Base-by-base conservation (phyloP, 805 yeast species). In the Wickerhamiella musiphila region DNA sequence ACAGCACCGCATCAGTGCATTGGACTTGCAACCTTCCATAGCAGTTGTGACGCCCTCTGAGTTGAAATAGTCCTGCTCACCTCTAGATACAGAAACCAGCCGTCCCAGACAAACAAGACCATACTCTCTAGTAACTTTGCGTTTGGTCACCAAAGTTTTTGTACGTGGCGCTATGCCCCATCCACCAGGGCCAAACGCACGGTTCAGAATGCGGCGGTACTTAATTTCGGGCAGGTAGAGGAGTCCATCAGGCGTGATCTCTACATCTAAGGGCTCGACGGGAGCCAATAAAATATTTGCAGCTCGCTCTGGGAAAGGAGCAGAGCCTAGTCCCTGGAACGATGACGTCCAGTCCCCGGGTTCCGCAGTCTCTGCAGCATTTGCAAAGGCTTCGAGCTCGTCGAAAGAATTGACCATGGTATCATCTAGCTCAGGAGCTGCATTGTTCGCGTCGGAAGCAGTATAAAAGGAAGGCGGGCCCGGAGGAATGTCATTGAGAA, bases 131-230 rank as follows among this genome's bases (percentile, higher is more conserved):
- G 94, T 81, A 20, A 90, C 73, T 31, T 72, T 64, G 39, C 67
- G 71, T 19, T 72, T 66, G 2, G 93, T 76, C 20, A 90, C 70
- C 33, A 70, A 60, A 1, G 93, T 77, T 41, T 78, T 86, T 0
- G 93, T 73, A 35, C 98, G 61, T 8, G 98, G 96, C 1, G 92
- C 94, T 35, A 90, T 60, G 1, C 96, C 96, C 98, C 98, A 90
- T 2, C 93, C 95, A 18, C 98, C 98, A 5, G 98, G 94, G 3
- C 98, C 98, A 60, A 90, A 86, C 0, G 96, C 92, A 23, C 65
- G 64, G 55, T 86, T 86, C 42, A 90, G 56, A 15, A 84, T 75
- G 28, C 98, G 66, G 42, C 98, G 68, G 51, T 90, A 90, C 51
- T 86, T 86, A 56, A 90, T 90, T 52, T 90, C 98, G 0, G 98